Conservation (phyloP, 108 stramenopile species). For the Chaetoceros tenuissimus region DNA sequence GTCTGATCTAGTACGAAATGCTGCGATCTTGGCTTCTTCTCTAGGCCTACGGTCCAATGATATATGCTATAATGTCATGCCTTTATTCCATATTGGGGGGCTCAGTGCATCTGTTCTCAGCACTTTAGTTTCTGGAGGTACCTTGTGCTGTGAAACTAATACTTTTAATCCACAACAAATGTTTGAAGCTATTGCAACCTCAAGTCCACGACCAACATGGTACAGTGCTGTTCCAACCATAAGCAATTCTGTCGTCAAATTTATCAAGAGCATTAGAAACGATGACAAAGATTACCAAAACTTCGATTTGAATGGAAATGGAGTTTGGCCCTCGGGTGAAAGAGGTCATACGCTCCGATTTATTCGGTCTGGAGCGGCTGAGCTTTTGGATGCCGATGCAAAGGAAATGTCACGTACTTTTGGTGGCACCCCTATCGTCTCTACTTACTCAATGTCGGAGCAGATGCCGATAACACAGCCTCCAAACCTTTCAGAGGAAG, state of each 20-base stretch:
- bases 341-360: too few species aligned
- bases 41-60: constrained; percentile 6
- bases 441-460: constrained; percentile 27
- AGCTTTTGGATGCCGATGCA: constrained; percentile 1
- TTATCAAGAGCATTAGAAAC: background rate
- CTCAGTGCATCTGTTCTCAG: constrained; percentile 13
- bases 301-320: too few species aligned
- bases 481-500: background rate
- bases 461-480: constrained; percentile 14
- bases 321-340: too few species aligned
- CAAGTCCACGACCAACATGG: constrained; percentile 10
- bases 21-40: constrained; percentile 11
- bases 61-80: constrained; percentile 24
- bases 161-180: background rate
- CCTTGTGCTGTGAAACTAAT: constrained; percentile 6
- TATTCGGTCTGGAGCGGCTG: constrained; percentile 13
- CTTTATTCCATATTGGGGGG: constrained; percentile 32
- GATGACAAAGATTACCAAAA: background rate
- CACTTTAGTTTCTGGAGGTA: constrained; percentile 13
- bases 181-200: background rate
- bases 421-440: constrained; percentile 4
- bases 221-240: constrained; percentile 25
- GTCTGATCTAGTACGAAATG: constrained; percentile 6
- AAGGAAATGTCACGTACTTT: constrained; percentile 4
- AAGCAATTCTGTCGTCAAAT: constrained; percentile 4